Base-by-base conservation (phyloP, 345 rosid species). In the Gossypium turneri region DNA sequence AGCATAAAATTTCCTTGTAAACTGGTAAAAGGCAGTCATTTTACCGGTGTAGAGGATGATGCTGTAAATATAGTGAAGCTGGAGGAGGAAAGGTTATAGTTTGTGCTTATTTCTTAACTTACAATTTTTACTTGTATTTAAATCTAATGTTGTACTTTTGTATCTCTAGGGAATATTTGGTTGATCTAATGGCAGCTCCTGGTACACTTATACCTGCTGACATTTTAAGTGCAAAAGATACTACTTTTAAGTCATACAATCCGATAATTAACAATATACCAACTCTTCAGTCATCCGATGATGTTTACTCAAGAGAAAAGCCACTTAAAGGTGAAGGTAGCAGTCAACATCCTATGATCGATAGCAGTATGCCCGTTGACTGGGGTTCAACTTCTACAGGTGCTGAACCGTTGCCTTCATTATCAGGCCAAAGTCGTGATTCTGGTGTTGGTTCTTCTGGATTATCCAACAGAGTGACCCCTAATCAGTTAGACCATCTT, bases 101-200 rank as follows among this genome's bases (percentile, higher is more conserved):
- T 78, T 83, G 70, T 79, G 68, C 81, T 79, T 76, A 29, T 78
- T 74, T 74, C 67, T 77, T 59, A 68, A 63, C 45, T 62, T 51
- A 22, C 25, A 9, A 24, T 78, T 73, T 22, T 19, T 72, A 20
- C 60, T 41, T 75, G 55, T 65, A 44, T 75, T 47, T 25, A 24
- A 16, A 70, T 77, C 67, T 84, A 78, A 87, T 77, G 19, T 47
- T 29, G 22, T 76, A 48, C 75, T 50, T 76, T 78, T 77, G 61
- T 82, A 69, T 58, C 65, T 86, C 75, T 90, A 96, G 99, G 87
- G 99, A 96, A 86, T 92, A 86, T 92, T 87, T 96, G 89, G 97
- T 96, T 76, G 99, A 96, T 88, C 97, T 96, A 81, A 96, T 96
- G 99, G 97, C 97, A 76, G 99, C 92, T 82, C 97, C 99, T 43